Evolutionary conservation across 2,329 filamentous ascomycete species (phyloP), one percentile per base, ranked within the genome.

Genomic region (Zopfia rhizophila): DNA sequence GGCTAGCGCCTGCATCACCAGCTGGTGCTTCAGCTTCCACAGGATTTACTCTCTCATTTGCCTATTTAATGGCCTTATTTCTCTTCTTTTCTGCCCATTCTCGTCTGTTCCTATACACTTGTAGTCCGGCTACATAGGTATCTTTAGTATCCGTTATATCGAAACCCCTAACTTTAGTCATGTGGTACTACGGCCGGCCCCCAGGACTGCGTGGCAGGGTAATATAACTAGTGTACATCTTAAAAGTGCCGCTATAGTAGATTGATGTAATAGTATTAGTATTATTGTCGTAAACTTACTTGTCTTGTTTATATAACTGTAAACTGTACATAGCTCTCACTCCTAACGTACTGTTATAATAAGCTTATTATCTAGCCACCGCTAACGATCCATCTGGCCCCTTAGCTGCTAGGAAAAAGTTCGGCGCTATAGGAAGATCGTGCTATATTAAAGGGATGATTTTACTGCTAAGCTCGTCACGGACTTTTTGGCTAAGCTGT

Each of bases 341-440:
- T 17, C 70, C 70, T 17, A 57, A 27, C 2, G 27, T 23, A 14
- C 51, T 45, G 45, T 47, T 36, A 27, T 60, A 47, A 37, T 49
- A 56, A 43, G 58, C 55, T 40, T 57, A 48, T 42, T 53, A 56
- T 48, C 45, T 47, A 56, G 55, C 58, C 5, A 62, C 58, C 10
- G 33, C 60, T 5, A 38, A 12, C 28, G 47, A 55, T 3, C 68
- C 68, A 38, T 65, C 36, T 7, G 65, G 70, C 1, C 66, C 68
- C 47, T 76, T 77, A 0, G 56, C 68, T 28, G 72, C 70, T 1
- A 76, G 12, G 38, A 77, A 76, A 45, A 76, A 14, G 16, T 38
- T 38, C 18, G 18, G 18, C 22, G 17, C 32, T 10, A 36, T 36
- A 10, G 32, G 32, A 10, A 36, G 32, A 14, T 22, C 18, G 14